Conservation (phyloP, 345 rosid genomes). For the Pugionium dolabratum region DNA sequence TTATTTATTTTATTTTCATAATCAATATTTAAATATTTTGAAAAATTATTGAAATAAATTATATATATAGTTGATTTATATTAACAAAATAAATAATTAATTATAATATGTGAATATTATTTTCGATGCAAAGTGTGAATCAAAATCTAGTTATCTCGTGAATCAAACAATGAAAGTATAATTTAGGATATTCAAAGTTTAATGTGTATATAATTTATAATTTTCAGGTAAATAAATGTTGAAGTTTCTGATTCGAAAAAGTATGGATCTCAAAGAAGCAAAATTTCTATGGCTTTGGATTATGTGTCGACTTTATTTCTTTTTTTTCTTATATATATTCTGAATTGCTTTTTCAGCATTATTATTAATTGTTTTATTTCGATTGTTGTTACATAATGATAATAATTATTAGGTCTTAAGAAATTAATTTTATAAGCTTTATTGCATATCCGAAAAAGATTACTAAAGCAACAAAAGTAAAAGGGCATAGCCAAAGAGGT, state of each 20-base stretch:
- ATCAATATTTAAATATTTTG: no score
- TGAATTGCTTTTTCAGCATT: slow-evolving; percentile 23
- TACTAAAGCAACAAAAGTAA: slow-evolving; percentile 34
- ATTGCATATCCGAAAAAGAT: slow-evolving; percentile 32
- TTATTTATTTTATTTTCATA: no score
- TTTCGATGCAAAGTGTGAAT: no score
- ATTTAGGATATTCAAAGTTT: slow-evolving; percentile 19
- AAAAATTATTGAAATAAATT: no score
- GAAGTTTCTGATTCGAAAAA: slow-evolving; percentile 20
- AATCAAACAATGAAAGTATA: neutral
- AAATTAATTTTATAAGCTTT: slow-evolving; percentile 19
- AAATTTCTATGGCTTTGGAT: slow-evolving; percentile 35
- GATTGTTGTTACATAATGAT: slow-evolving; percentile 40
- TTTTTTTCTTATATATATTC: neutral
- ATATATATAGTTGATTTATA: no score
- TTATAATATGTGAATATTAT: no score
- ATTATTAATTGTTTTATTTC: slow-evolving; percentile 34
- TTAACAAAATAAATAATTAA: no score
- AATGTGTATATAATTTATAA: neutral
- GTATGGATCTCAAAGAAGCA: slow-evolving; percentile 36
- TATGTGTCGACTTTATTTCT: slow-evolving; percentile 22
- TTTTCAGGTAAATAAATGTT: slow-evolving; percentile 39
- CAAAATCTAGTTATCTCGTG: no score
- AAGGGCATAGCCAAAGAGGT: slow-evolving; percentile 22
- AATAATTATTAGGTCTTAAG: slow-evolving; percentile 23